phyloP scores from a whole-genome alignment of 192 early-diverging fungal genomes.

The Radiomyces spectabilis region DNA sequence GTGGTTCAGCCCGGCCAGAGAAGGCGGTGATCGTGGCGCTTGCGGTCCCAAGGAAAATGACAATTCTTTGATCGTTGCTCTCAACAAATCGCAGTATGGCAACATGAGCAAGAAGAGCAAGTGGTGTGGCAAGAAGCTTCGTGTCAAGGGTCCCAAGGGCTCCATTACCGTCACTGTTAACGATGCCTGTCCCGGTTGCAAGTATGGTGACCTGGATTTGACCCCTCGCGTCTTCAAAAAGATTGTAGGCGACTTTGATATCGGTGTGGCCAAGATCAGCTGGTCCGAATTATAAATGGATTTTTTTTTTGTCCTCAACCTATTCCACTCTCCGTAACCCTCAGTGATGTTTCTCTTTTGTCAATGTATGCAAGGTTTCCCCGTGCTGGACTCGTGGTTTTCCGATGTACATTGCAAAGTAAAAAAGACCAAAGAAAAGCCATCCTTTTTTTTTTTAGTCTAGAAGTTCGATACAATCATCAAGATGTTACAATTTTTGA shows the following conservation, averaged over 20 bases:
- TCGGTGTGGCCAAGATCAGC: constrained; percentile 40
- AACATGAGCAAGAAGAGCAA: constrained; percentile 13
- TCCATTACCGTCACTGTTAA: constrained; percentile 39
- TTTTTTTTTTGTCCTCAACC: too few relatives aligned
- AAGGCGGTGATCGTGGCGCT: constrained; percentile 22
- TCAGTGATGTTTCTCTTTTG: too few relatives aligned
- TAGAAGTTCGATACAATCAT: too few relatives aligned
- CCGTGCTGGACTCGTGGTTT: too few relatives aligned
- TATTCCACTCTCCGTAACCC: too few relatives aligned
- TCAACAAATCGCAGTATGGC: constrained; percentile 22
- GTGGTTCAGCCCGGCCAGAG: constrained; percentile 22
- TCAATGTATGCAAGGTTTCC: too few relatives aligned
- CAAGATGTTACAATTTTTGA: too few relatives aligned
- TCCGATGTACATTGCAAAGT: too few relatives aligned
- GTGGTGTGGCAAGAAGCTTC: constrained; percentile 23
- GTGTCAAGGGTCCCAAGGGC: constrained; percentile 29
- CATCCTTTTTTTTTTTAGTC: too few relatives aligned
- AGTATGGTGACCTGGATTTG: constrained; percentile 42
- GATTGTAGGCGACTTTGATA: constrained; percentile 34
- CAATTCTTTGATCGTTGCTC: constrained; percentile 14
- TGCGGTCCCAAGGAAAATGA: constrained; percentile 21
- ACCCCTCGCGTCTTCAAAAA: constrained; percentile 44
- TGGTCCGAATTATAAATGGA: too few relatives aligned
- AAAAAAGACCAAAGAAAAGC: too few relatives aligned
- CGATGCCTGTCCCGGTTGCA: constrained; percentile 47